Percentiles rank a stretch among this genome's conserved stretches.
phyloP scores from a whole-genome alignment of 2,329 filamentous ascomycete genomes.

The Coniella lustricola region DNA sequence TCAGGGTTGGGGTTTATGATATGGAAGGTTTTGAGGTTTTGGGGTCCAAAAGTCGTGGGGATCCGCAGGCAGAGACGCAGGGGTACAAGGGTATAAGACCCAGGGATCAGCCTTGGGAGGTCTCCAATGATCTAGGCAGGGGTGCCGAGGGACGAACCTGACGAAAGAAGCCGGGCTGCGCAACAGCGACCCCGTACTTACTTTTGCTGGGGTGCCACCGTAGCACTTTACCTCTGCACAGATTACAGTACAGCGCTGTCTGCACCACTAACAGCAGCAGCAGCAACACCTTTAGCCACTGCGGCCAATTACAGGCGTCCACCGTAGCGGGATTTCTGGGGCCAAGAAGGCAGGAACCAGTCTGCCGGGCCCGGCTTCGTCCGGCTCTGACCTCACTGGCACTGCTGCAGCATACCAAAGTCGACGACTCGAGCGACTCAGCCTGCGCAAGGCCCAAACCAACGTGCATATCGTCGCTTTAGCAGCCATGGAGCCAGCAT shows the following conservation, averaged over 20 bases:
- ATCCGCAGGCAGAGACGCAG: neutral
- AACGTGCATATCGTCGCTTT: neutral
- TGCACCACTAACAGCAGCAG: neutral
- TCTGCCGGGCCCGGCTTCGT: constrained; percentile 11
- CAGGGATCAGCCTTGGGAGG: constrained; percentile 1
- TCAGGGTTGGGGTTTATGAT: constrained; percentile 1
- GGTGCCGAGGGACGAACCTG: neutral
- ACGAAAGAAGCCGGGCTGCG: neutral
- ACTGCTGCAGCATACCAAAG: constrained; percentile 1
- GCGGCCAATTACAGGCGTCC: neutral
- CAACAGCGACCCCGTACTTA: no score
- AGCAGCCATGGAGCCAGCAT: neutral
- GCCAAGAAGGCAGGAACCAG: neutral
- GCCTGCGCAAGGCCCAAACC: constrained; percentile 3
- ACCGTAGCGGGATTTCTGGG: neutral
- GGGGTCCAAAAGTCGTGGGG: neutral
- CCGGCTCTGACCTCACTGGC: neutral
- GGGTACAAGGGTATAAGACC: no score
- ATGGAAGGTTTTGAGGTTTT: neutral
- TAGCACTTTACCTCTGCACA: neutral
- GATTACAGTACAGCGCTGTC: neutral
- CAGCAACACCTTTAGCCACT: neutral
- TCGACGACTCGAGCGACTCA: constrained; percentile 2
- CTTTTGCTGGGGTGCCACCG: no score
- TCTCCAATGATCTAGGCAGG: constrained; percentile 4